Conservation (phyloP, 176 grass and related monocot species). For the Triticum turgidum region DNA sequence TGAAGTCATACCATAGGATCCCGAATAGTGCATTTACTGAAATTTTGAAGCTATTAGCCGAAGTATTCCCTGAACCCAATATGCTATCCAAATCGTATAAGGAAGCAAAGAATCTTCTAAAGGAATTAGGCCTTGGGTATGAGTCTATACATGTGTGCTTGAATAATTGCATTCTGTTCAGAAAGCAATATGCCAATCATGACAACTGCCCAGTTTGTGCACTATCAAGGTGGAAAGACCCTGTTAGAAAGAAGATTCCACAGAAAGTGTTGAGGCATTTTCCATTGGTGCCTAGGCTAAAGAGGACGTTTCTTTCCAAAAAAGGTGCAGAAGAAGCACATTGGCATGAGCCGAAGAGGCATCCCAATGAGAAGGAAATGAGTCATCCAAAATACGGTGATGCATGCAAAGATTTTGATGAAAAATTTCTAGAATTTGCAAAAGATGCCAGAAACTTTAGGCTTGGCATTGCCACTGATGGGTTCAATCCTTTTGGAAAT, state of each 20-base stretch:
- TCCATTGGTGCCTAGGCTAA: neutral
- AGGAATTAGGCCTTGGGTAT: neutral
- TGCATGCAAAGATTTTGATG: neutral
- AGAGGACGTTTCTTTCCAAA: neutral
- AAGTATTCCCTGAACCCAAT: no score
- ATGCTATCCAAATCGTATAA: neutral
- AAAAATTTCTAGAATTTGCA: neutral
- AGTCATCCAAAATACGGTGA: neutral
- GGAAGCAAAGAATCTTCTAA: neutral
- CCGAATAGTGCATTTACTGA: no score
- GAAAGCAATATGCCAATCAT: neutral
- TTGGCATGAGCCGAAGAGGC: neutral
- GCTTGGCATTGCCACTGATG: neutral
- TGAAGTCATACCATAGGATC: no score
- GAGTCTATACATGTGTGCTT: neutral
- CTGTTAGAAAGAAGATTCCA: neutral
- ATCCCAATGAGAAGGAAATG: neutral
- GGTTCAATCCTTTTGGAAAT: neutral
- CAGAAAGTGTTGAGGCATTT: neutral
- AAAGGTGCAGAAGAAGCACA: neutral
- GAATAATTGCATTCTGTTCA: neutral
- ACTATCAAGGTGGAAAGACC: neutral
- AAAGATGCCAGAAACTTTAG: neutral
- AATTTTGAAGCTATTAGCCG: no score
- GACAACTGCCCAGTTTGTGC: neutral